phyloP scores from a whole-genome alignment of 2,329 filamentous ascomycete genomes.

The Pseudogymnoascus pannorum region DNA sequence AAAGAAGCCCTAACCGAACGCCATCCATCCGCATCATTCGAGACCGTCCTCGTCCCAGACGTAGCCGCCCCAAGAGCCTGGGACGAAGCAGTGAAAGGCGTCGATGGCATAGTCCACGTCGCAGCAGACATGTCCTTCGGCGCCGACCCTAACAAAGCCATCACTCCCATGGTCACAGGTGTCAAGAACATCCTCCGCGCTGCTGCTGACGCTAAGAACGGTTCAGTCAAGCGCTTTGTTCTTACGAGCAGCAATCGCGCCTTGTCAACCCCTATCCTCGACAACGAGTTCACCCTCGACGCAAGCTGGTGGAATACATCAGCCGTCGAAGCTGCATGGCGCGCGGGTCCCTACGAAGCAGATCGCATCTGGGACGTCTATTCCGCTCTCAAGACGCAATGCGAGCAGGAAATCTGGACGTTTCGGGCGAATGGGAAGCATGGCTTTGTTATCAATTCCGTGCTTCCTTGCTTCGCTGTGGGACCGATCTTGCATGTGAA shows the following conservation, averaged over 20 bases:
- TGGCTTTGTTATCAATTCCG: conserved; percentile 21
- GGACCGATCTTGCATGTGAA: conserved; percentile 21
- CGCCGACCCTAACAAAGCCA: conserved; percentile 33
- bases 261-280: conserved; percentile 13
- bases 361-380: conserved; percentile 28
- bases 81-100: conserved; percentile 28
- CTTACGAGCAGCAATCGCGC: conserved; percentile 30
- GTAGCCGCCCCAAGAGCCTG: conserved; percentile 31
- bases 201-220: conserved; percentile 24
- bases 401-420: conserved; percentile 32
- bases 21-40: conserved; percentile 19
- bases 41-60: conserved; percentile 29
- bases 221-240: conserved; percentile 34
- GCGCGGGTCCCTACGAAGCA: conserved; percentile 25
- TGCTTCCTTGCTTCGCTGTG: conserved; percentile 27
- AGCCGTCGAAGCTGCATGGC: conserved; percentile 29
- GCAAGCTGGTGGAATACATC: conserved; percentile 29
- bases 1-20: conserved; percentile 19
- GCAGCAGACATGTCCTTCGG: conserved; percentile 31
- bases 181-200: conserved; percentile 29
- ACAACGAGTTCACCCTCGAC: conserved; percentile 18
- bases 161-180: conserved; percentile 30
- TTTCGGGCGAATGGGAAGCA: conserved; percentile 25
- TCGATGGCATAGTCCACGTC: conserved; percentile 32
- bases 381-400: conserved; percentile 31